Evolutionary conservation across 345 rosid genomes (phyloP).

Genomic region (Capsella bursapastoris): DNA sequence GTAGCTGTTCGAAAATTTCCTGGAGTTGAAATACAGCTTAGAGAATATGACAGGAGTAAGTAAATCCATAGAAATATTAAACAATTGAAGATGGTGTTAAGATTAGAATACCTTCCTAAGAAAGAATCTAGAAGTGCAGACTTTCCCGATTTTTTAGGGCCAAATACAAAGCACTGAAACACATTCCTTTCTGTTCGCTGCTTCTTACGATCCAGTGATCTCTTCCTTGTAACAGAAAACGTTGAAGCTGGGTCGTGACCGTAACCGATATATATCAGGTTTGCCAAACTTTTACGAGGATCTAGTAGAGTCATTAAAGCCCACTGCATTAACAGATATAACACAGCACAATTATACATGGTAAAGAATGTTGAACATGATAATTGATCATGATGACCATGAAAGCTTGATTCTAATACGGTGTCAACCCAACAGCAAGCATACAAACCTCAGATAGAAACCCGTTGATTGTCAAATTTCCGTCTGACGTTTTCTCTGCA

Average conservation of each 20-base stretch:
- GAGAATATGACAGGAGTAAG: constrained; percentile 18
- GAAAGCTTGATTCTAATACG: constrained; percentile 23
- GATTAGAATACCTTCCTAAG: constrained; percentile 59
- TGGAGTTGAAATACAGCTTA: constrained; percentile 45
- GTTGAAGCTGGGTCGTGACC: constrained; percentile 67
- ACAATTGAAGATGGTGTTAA: not conserved
- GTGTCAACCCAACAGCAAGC: constrained; percentile 20
- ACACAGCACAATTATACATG: constrained; percentile 31
- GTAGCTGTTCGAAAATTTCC: constrained; percentile 63
- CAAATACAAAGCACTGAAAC: constrained; percentile 72
- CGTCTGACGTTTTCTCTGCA: constrained; percentile 65
- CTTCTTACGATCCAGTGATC: constrained; percentile 75
- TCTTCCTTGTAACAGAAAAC: constrained; percentile 64
- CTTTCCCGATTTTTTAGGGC: constrained; percentile 79
- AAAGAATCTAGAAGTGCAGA: constrained; percentile 70
- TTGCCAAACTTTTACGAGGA: constrained; percentile 66
- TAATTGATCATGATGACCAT: constrained; percentile 26
- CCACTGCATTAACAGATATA: constrained; percentile 63
- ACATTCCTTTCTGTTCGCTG: constrained; percentile 71
- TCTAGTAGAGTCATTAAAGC: constrained; percentile 72
- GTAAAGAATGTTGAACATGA: constrained; percentile 27
- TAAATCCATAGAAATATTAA: constrained; percentile 17
- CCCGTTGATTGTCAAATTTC: constrained; percentile 67
- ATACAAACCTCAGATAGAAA: constrained; percentile 72
- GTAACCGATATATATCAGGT: constrained; percentile 75